Evolutionary conservation across 352 stramenopile genomes (phyloP), one percentile per base, ranked within the genome.

Genomic region (Phytophthora sp.): DNA sequence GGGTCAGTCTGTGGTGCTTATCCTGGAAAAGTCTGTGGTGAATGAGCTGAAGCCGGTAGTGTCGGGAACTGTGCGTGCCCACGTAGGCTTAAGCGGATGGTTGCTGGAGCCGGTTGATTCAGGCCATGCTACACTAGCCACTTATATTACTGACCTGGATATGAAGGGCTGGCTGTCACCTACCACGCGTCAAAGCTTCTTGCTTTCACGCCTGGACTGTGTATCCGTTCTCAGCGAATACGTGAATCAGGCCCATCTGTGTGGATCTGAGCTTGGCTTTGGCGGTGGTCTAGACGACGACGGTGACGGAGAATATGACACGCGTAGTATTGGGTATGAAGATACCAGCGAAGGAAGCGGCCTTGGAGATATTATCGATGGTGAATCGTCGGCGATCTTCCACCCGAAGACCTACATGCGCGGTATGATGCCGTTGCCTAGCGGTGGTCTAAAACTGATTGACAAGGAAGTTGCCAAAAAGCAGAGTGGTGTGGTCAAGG

Each of bases 401-500:
- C 84, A 95, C 58, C 84, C 84, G 6, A 89, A 85, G 53, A 66
- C 78, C 27, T 95, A 93, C 67, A 90, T 95, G 75, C 84, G 82
- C 34, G 79, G 81, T 21, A 92, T 95, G 84, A 76, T 87, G 65
- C 81, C 82, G 30, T 56, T 92, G 20, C 82, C 84, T 3, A 88
- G 79, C 4, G 87, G 87, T 50, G 87, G 84, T 0, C 52, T 95
- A 6, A 95, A 95, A 60, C 61, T 95, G 1, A 84, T 90, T 43
- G 87, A 95, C 59, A 95, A 95, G 65, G 84, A 95, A 39, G 68
- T 93, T 23, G 84, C 83, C 3, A 95, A 93, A 65, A 95, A 95
- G 64, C 87, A 95, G 48, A 72, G 84, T 54, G 87, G 87, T 8
- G 87, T 95, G 57, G 67, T 95, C 15, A 93, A 93, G 70, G 87